Evolutionary conservation across 2,329 filamentous ascomycete species (phyloP).

Genomic region (Venturia aucupariae): DNA sequence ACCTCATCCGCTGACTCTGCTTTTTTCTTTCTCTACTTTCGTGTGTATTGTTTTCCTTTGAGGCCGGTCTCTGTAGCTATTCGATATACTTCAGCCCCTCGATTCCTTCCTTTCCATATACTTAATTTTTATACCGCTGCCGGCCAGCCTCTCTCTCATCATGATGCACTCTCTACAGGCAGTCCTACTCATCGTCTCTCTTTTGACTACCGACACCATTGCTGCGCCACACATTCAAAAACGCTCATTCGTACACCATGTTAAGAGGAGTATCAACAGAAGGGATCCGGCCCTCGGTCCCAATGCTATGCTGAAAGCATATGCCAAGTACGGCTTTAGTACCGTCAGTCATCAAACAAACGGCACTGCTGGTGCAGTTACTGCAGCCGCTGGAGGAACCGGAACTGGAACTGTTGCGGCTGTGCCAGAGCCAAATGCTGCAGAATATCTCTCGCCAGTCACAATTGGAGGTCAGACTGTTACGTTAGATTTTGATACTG

Average conservation of each 20-base stretch:
- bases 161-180: conserved; percentile 28
- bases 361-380: conserved; percentile 15
- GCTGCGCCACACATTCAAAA: conserved; percentile 41
- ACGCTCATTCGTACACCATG: conserved; percentile 46
- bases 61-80: conserved; percentile 10
- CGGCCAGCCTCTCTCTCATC: conserved; percentile 16
- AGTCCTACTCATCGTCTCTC: conserved; percentile 36
- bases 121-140: conserved; percentile 12
- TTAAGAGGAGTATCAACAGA: conserved; percentile 49
- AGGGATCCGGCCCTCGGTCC: conserved; percentile 49
- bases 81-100: conserved; percentile 13
- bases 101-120: conserved; percentile 1
- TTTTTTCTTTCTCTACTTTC: background rate
- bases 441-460: conserved; percentile 61
- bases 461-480: conserved; percentile 60
- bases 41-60: conserved; percentile 11
- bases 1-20: background rate
- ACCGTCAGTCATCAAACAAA: conserved; percentile 25
- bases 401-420: conserved; percentile 52
- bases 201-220: conserved; percentile 39
- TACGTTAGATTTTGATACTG: conserved; percentile 66
- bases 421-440: conserved; percentile 55
- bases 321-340: conserved; percentile 56
- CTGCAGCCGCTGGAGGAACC: conserved; percentile 16
- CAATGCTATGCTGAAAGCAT: conserved; percentile 54